phyloP scores from a whole-genome alignment of 2,329 filamentous ascomycete species.

The Tolypocladium cylindrosporum region DNA sequence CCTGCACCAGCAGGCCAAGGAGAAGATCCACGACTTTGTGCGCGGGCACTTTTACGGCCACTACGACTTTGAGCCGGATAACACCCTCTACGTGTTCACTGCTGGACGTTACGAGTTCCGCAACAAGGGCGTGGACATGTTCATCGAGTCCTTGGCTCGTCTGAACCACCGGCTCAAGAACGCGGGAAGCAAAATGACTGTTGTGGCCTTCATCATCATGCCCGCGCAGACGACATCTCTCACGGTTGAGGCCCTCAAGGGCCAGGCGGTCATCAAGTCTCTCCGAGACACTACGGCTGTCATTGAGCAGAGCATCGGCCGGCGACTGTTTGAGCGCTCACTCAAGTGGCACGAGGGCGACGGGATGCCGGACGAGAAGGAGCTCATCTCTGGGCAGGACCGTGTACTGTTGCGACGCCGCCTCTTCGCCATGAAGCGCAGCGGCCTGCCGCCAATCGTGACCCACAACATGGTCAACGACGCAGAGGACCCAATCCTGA shows the following conservation, averaged over 20 bases:
- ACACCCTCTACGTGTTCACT: conserved; percentile 96
- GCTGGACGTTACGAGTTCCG: conserved; percentile 94
- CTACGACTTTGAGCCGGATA: conserved; percentile 93
- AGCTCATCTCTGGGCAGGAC: conserved; percentile 84
- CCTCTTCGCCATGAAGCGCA: conserved; percentile 92
- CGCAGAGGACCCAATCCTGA: conserved; percentile 82
- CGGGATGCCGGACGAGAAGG: conserved; percentile 90
- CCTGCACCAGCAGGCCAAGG: conserved; percentile 88
- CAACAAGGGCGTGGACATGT: conserved; percentile 99
- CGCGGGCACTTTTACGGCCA: conserved; percentile 97
- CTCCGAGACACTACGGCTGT: conserved; percentile 85
- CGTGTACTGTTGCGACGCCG: conserved; percentile 84
- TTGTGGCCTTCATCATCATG: conserved; percentile 98
- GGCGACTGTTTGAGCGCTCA: conserved; percentile 88
- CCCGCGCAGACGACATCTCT: conserved; percentile 91
- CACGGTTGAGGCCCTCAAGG: conserved; percentile 90
- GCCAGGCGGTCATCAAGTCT: conserved; percentile 95
- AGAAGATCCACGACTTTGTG: conserved; percentile 97
- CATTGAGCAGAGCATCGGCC: conserved; percentile 86
- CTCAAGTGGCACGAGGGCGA: conserved; percentile 94
- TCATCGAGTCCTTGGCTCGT: conserved; percentile 90
- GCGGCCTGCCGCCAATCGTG: conserved; percentile 84
- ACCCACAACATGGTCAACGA: conserved; percentile 99
- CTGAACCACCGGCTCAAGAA: conserved; percentile 88
- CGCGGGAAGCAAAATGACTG: conserved; percentile 77